Base-by-base conservation (phyloP, 768 basidiomycete species). In the Hygrocybe punicea region DNA sequence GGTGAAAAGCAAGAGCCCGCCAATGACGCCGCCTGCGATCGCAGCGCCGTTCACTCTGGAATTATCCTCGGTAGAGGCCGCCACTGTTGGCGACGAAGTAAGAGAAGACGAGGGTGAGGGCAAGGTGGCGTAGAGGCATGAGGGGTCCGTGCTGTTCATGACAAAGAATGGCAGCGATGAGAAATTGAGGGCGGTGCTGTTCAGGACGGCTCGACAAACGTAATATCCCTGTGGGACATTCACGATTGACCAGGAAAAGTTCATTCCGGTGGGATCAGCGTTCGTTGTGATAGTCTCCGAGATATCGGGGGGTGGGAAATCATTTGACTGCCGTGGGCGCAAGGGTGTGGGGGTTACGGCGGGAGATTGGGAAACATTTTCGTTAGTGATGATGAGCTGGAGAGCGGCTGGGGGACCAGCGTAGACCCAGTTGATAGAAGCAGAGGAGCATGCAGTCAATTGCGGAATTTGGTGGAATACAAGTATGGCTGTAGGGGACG, bases 21-120 rank as follows among this genome's bases (percentile, higher is more conserved):
- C 84, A 3, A 85, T 60, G 17, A 80, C 75, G 23, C 78, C 78
- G 2, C 84, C 86, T 5, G 75, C 78, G 24, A 87, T 79, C 7
- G 74, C 72, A 0, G 76, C 79, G 1, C 69, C 67, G 37, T 78
- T 77, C 6, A 68, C 63, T 4, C 6, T 13, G 45, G 16, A 19
- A 4, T 19, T 19, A 13, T 63, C 58, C 14, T 48, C 51, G 10
- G 72, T 59, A 16, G 71, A 65, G 6, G 66, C 49, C 5, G 68
- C 56, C 4, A 69, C 48, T 66, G 62, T 51, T 51, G 65, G 57
- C 46, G 64, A 53, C 11, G 63, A 48, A 35, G 68, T 68, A 55
- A n/a, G 62, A 7, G 56, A 34, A 33, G 64, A 46, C 16, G 67
- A 36, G n/a, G 62, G 57, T 16, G 65, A 21, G 40, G 63, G 49